Conservation (phyloP, 2,329 filamentous ascomycete species). For the Periglandula ipomoeae region DNA sequence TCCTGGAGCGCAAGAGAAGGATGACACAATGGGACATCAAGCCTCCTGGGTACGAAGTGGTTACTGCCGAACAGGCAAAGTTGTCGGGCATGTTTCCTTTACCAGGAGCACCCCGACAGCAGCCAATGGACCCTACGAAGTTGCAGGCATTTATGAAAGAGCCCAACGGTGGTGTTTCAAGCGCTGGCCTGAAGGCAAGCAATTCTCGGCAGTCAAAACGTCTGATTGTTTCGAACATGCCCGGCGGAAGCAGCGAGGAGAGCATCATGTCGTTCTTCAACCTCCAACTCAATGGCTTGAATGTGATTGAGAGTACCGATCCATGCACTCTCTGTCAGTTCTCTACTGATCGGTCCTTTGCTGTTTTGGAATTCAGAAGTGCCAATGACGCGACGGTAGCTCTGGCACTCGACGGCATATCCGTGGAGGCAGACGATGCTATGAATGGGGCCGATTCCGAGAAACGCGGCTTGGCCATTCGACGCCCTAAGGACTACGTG, state of each 20-base stretch:
- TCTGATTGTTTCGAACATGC: slow-evolving; percentile 78
- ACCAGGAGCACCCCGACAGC: slow-evolving; percentile 86
- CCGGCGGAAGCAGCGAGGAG: slow-evolving; percentile 65
- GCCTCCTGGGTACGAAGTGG: slow-evolving; percentile 93
- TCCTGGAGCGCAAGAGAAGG: slow-evolving; percentile 80
- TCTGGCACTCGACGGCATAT: slow-evolving; percentile 79
- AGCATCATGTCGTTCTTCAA: slow-evolving; percentile 81
- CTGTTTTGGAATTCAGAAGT: slow-evolving; percentile 83
- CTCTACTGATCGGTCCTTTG: slow-evolving; percentile 69
- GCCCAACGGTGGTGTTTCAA: slow-evolving; percentile 61
- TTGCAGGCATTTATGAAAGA: slow-evolving; percentile 95
- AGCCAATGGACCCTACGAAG: slow-evolving; percentile 89
- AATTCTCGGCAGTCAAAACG: slow-evolving; percentile 93
- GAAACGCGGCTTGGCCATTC: slow-evolving; percentile 59
- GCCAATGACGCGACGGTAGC: slow-evolving; percentile 84
- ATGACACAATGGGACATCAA: slow-evolving; percentile 99
- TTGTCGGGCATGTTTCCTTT: slow-evolving; percentile 98
- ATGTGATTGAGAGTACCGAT: slow-evolving; percentile 74
- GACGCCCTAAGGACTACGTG: slow-evolving; percentile 93
- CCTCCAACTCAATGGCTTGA: slow-evolving; percentile 90
- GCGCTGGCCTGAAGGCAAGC: slow-evolving; percentile 77
- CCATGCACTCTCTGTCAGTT: slow-evolving; percentile 80
- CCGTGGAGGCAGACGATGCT: slow-evolving; percentile 67
- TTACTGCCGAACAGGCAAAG: slow-evolving; percentile 97
- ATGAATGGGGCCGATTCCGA: slow-evolving; percentile 44